These are phyloP conservation scores for Cyclocybe cylindracea DNA, from an alignment of 768 basidiomycete genomes.

Conservation along the genomic window DNA sequence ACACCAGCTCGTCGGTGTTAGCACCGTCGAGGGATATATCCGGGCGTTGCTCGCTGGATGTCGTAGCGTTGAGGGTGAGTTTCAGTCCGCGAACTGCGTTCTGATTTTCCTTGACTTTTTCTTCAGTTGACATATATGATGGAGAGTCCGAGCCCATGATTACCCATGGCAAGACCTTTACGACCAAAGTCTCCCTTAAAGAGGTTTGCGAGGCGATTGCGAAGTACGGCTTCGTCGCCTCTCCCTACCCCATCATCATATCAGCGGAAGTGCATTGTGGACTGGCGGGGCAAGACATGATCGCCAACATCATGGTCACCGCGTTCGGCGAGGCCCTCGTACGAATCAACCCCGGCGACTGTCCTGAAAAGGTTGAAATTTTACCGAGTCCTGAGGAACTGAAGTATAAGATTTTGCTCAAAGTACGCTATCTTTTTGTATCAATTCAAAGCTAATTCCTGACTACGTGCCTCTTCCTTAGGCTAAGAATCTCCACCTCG, in stretches of 20 bases:
- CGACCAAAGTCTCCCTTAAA: conserved; percentile 79
- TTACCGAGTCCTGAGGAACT: conserved; percentile 91
- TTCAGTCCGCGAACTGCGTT: conserved; percentile 29
- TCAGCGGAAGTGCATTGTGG: conserved; percentile 96
- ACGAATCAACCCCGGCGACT: conserved; percentile 35
- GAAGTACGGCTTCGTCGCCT: conserved; percentile 92
- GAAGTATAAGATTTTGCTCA: conserved; percentile 78
- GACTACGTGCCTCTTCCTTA: conserved; percentile 21
- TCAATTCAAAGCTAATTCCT: not conserved
- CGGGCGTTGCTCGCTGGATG: conserved; percentile 86
- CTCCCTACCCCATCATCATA: conserved; percentile 94
- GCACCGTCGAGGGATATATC: conserved; percentile 89
- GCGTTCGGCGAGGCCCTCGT: conserved; percentile 49
- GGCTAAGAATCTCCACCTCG: conserved; percentile 77
- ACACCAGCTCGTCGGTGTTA: conserved; percentile 82
- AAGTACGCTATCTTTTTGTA: conserved; percentile 42
- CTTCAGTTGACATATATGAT: conserved; percentile 87
- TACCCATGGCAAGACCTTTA: conserved; percentile 94
- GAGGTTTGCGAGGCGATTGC: conserved; percentile 85
- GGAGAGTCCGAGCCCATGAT: conserved; percentile 84
- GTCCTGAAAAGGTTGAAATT: conserved; percentile 44
- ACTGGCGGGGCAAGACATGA: conserved; percentile 52
- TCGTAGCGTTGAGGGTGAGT: conserved; percentile 85
- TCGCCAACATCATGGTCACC: conserved; percentile 46
- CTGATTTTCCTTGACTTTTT: conserved; percentile 55